Evolutionary conservation across 768 basidiomycete genomes (phyloP), one percentile per base, ranked within the genome.

Genomic region (Sarcodon sp.): DNA sequence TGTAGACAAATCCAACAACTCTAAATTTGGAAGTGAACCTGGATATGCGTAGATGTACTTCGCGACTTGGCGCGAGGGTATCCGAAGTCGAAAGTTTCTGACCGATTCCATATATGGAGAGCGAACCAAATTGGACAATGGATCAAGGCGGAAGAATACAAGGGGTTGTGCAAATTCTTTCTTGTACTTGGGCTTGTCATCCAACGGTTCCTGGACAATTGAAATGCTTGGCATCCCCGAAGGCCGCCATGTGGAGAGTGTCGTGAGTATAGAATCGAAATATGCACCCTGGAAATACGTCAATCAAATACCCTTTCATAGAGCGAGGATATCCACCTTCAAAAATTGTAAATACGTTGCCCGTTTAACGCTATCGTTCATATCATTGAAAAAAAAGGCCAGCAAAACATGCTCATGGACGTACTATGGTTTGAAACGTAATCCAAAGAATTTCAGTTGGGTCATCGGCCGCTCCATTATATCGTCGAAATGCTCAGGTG

Each of bases 381-480:
- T 27, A 21, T 52, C 41, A 47, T 11, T 38, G 21, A 49, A 46
- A 16, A 47, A 48, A 46, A 50, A 47, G 32, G 41, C 47, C 33
- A 34, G 2, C 45, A 38, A 13, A n/a, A 18, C 3, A 34, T 49
- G n/a, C 41, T 34, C 11, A 5, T 10, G 31, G 11, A 64, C 83
- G 65, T 59, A 87, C 83, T 92, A 93, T 3, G 91, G 90, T 48
- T 83, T 73, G 64, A 94, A 93, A 51, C 83, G 66, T 46, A 94
- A 58, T 4, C 77, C 73, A 12, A 93, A 64, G 52, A 68, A 68
- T 35, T 62, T 53, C 52, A 94, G 54, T 0, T 53, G 56, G 10
- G 61, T 56, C 46, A 74, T 65, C 4, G 80, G 76, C 31, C 66
- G 62, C 48, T 68, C 59, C 50, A 83, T 69, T 33, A 91, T 69